phyloP scores from a whole-genome alignment of 2,329 filamentous ascomycete genomes.

The Harringtonia aguacate region DNA sequence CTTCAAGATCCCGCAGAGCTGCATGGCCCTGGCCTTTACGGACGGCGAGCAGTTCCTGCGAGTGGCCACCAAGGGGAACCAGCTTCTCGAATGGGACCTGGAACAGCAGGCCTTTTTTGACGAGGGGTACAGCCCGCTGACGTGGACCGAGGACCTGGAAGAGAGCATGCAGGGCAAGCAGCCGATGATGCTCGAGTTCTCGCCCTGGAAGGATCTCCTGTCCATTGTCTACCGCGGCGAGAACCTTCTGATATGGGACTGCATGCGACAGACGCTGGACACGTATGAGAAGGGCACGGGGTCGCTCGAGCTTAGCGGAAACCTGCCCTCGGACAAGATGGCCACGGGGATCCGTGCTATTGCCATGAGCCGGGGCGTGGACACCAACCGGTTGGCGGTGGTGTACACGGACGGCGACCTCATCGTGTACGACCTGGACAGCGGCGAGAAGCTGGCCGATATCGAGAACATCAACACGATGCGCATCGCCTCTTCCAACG shows the following conservation, averaged over 20 bases:
- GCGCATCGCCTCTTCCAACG: conserved; percentile 13
- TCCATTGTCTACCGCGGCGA: conserved; percentile 17
- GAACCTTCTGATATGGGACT: conserved; percentile 16
- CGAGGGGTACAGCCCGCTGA: neutral
- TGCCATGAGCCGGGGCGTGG: conserved; percentile 13
- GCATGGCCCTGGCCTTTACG: conserved; percentile 10
- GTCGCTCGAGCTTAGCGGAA: neutral
- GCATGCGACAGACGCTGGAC: conserved; percentile 10
- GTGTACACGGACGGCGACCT: conserved; percentile 19
- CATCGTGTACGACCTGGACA: conserved; percentile 12
- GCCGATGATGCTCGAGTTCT: conserved; percentile 8
- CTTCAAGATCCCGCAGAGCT: conserved; percentile 7
- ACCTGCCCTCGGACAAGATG: too few relatives aligned
- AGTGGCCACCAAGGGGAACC: conserved; percentile 10
- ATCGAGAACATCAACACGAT: conserved; percentile 9
- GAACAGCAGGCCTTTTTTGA: neutral
- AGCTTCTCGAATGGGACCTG: conserved; percentile 13
- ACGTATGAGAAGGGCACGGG: neutral
- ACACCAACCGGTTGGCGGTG: conserved; percentile 14
- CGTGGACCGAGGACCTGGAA: neutral
- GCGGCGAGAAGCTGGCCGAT: conserved; percentile 3
- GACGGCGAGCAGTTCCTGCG: conserved; percentile 11
- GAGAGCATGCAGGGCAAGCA: neutral
- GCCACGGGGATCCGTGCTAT: conserved; percentile 8
- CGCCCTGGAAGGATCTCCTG: conserved; percentile 11